Percentiles rank a stretch among this genome's conserved stretches.
Evolutionary conservation across 2,329 filamentous ascomycete genomes (phyloP).

Genomic region (Xylariomycetidae sp.): DNA sequence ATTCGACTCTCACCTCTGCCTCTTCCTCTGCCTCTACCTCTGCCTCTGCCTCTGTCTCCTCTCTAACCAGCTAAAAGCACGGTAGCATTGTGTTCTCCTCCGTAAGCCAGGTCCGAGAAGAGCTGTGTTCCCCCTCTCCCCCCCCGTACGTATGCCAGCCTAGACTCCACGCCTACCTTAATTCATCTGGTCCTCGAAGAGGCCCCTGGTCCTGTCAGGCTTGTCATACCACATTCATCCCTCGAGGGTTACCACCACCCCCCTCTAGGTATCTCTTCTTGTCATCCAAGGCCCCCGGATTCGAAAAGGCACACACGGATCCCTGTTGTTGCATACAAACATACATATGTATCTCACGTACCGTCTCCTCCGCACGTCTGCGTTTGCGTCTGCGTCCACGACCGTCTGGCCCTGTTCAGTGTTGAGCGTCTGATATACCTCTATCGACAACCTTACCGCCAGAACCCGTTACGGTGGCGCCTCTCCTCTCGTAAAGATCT

Average conservation of each 20-base stretch:
- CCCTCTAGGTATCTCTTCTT: conserved; percentile 21
- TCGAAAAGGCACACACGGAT: conserved; percentile 25
- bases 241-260: conserved; percentile 24
- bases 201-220: conserved; percentile 22
- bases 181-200: conserved; percentile 23
- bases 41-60: too few relatives aligned
- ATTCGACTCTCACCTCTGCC: too few relatives aligned
- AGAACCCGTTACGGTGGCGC: conserved; percentile 23
- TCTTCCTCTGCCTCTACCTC: too few relatives aligned
- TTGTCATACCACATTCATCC: conserved; percentile 29
- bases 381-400: conserved; percentile 23
- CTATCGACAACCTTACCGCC: conserved; percentile 24
- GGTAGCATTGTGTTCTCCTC: conserved; percentile 13
- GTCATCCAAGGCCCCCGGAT: conserved; percentile 23
- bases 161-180: conserved; percentile 24
- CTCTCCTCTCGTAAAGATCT: conserved; percentile 19
- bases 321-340: conserved; percentile 34
- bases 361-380: conserved; percentile 28
- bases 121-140: conserved; percentile 1
- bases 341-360: conserved; percentile 33
- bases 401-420: conserved; percentile 22
- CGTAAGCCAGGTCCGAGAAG: conserved; percentile 19
- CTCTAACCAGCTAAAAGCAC: conserved; percentile 1
- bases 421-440: conserved; percentile 27
- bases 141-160: conserved; percentile 14